A percentile compares a stretch with the other conserved stretches of the same genome.
phyloP scores from a whole-genome alignment of 352 stramenopile species.

The Phytophthora kernoviae region DNA sequence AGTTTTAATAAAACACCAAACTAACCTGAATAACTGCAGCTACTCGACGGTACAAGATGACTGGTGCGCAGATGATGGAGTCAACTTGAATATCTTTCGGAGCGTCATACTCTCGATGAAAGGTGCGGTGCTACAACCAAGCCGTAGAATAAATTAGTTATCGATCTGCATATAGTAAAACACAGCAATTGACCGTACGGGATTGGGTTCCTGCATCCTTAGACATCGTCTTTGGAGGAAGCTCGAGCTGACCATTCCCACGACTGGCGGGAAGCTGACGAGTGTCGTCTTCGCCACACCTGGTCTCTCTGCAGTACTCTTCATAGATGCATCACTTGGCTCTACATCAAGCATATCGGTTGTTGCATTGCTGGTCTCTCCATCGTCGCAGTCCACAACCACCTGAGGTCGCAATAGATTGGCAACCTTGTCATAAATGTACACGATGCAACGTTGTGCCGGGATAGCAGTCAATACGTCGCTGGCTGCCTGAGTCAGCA shows the following conservation, averaged over 20 bases:
- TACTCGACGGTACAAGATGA: constrained; percentile 58
- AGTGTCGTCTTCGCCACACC: background rate
- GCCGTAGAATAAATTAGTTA: too few relatives aligned
- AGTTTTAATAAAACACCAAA: background rate
- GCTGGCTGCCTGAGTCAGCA: constrained; percentile 32
- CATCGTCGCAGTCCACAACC: constrained; percentile 16
- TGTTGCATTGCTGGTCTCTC: background rate
- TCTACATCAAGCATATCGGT: background rate
- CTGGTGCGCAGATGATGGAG: constrained; percentile 60
- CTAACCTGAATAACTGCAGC: constrained; percentile 64
- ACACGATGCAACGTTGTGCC: constrained; percentile 54
- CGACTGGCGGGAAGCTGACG: constrained; percentile 51
- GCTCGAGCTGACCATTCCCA: constrained; percentile 61
- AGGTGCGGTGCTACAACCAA: constrained; percentile 48
- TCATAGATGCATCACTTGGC: background rate
- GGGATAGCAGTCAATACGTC: constrained; percentile 49
- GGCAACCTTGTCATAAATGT: constrained; percentile 55
- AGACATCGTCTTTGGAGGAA: constrained; percentile 63
- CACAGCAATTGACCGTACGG: constrained; percentile 21
- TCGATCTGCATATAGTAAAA: too few relatives aligned
- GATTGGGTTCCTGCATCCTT: constrained; percentile 61
- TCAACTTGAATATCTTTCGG: constrained; percentile 55
- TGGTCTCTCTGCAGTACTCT: too few relatives aligned
- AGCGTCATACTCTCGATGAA: constrained; percentile 65
- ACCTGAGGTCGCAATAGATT: constrained; percentile 53